Evolutionary conservation across 768 basidiomycete genomes (phyloP), one percentile per base, ranked within the genome.

Genomic region (Roridomyces roridus): DNA sequence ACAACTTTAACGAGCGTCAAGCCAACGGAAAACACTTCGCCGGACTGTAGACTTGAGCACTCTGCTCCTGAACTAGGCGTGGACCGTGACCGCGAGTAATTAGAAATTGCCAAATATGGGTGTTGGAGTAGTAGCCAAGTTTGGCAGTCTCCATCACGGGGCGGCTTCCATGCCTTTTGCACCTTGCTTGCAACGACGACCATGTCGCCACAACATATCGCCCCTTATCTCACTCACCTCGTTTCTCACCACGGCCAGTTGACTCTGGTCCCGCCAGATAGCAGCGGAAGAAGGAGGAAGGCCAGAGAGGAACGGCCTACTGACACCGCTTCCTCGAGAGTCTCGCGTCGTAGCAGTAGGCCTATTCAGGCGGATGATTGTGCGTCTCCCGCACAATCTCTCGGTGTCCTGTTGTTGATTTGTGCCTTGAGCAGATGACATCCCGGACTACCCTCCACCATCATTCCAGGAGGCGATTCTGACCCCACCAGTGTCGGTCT

Each of bases 361-460:
- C 9, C 29, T 23, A 55, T 57, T 9, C 47, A 45, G n/a, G 37
- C 44, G 34, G 57, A 52, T 26, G 57, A 62, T 29, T 48, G 50
- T 45, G 43, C 28, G 51, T 40, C 21, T 35, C 57, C 25, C 17
- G 40, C 46, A 17, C 55, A 26, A 52, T 39, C 21, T 36, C 17
- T 37, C 18, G 62, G 43, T 36, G 55, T 66, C 64, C 79, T 70
- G 71, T 64, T 70, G 77, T 34, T 10, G 40, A 34, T 28, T 5
- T 49, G 43, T 17, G 41, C 42, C n/a, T 26, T 25, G 11, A 71
- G 66, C 40, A 17, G 57, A 55, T 31, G 60, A 62, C 25, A 72
- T 77, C 43, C 83, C 85, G 24, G 82, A 89, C 66, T 88, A 88
- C 65, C 88, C 87, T 7, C 91, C 91, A 12, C 90, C 91, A 24